Conservation (phyloP, 768 basidiomycete species). For the Fomitopsis pulvina region DNA sequence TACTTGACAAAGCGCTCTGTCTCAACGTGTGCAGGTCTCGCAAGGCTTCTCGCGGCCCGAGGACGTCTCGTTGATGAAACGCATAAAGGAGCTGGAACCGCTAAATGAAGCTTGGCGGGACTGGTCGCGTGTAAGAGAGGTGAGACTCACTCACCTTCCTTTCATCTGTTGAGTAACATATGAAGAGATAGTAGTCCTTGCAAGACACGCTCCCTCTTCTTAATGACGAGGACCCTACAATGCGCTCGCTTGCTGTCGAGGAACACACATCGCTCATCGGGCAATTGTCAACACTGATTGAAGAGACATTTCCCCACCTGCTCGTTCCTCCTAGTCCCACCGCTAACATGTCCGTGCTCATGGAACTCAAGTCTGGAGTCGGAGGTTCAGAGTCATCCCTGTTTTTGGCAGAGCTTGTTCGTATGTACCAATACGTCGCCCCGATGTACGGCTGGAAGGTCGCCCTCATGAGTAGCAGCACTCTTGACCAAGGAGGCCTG, state of each 20-base stretch:
- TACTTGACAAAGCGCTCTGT: background rate
- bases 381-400: conserved; percentile 86
- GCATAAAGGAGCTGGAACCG: conserved; percentile 63
- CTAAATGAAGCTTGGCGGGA: conserved; percentile 62
- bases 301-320: conserved; percentile 54
- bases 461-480: conserved; percentile 50
- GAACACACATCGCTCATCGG: conserved; percentile 48
- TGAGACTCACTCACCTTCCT: conserved; percentile 24
- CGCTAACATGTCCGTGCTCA: conserved; percentile 59
- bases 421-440: conserved; percentile 77
- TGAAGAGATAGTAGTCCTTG: conserved; percentile 48
- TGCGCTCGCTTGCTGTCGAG: conserved; percentile 67
- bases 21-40: conserved; percentile 35
- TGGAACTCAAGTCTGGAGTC: conserved; percentile 91
- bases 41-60: conserved; percentile 41
- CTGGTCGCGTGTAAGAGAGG: conserved; percentile 53
- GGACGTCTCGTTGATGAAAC: conserved; percentile 52
- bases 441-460: conserved; percentile 53
- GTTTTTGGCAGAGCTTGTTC: conserved; percentile 69
- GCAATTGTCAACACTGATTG: conserved; percentile 22
- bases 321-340: conserved; percentile 72
- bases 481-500: conserved; percentile 55
- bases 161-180: background rate
- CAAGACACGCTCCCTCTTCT: conserved; percentile 57
- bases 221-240: conserved; percentile 64